Percentiles rank a stretch among this genome's conserved stretches.
phyloP scores from a whole-genome alignment of 768 basidiomycete species.

The Gymnopilus junonius region DNA sequence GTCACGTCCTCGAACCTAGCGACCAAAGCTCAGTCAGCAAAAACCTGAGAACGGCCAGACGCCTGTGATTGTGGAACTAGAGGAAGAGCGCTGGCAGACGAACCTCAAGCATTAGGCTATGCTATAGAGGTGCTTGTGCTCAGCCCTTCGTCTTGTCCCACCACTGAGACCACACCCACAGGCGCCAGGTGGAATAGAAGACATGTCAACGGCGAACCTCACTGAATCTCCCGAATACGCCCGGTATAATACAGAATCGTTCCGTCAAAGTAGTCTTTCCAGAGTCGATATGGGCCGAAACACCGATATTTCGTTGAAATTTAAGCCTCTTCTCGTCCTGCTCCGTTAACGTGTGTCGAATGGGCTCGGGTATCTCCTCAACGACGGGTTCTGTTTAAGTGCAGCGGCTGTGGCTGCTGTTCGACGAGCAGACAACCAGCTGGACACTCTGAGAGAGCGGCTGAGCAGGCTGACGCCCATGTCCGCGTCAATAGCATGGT shows the following conservation, averaged over 20 bases:
- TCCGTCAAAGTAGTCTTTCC: conserved; percentile 99
- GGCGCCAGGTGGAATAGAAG: conserved; percentile 7
- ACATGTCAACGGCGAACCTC: conserved; percentile 63
- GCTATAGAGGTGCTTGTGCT: conserved; percentile 9
- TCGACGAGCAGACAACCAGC: conserved; percentile 32
- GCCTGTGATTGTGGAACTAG: conserved; percentile 23
- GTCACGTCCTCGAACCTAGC: conserved; percentile 89
- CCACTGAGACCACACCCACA: conserved; percentile 11
- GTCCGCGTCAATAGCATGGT: conserved; percentile 30
- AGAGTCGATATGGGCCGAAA: conserved; percentile 94
- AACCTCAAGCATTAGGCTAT: conserved; percentile 13
- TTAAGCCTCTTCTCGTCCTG: conserved; percentile 67
- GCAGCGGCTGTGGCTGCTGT: conserved; percentile 51
- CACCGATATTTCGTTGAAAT: conserved; percentile 93
- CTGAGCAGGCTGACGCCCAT: conserved; percentile 29
- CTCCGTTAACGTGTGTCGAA: conserved; percentile 56
- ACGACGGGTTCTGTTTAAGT: conserved; percentile 34
- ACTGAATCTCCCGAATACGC: conserved; percentile 92
- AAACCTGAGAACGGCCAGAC: conserved; percentile 14
- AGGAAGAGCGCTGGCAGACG: conserved; percentile 17
- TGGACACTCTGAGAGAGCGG: conserved; percentile 21
- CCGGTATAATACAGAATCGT: conserved; percentile 97
- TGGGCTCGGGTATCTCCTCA: conserved; percentile 28
- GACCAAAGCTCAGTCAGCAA: conserved; percentile 6
- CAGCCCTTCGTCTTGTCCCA: background rate